Conservation (phyloP, 345 rosid species). For the Camelina sativa region DNA sequence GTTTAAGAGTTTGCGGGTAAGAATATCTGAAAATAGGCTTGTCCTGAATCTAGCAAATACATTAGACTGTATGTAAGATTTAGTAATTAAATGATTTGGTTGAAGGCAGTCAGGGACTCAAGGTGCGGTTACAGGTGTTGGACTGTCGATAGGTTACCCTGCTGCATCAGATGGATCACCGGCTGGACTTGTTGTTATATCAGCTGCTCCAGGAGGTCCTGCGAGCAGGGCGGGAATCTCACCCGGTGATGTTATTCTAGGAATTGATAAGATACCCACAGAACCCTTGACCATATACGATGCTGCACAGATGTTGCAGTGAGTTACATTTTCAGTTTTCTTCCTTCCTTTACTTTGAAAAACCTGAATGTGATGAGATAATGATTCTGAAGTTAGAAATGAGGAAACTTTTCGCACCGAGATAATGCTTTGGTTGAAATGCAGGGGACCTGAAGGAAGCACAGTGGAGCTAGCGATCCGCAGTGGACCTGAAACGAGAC, state of each 20-base stretch:
- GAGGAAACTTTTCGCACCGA: conserved; percentile 16
- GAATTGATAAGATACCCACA: conserved; percentile 67
- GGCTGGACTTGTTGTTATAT: conserved; percentile 79
- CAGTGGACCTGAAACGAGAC: conserved; percentile 76
- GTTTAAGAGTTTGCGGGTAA: conserved; percentile 89
- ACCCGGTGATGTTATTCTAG: conserved; percentile 80
- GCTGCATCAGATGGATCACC: conserved; percentile 55
- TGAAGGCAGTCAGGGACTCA: conserved; percentile 99
- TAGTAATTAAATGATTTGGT: conserved; percentile 50
- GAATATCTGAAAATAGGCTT: conserved; percentile 32
- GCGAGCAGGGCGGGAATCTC: conserved; percentile 80
- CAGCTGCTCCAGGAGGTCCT: conserved; percentile 93
- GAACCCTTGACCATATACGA: conserved; percentile 83
- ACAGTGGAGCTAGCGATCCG: conserved; percentile 71
- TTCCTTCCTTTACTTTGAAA: background rate
- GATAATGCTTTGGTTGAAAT: conserved; percentile 29
- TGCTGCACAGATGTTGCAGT: conserved; percentile 94
- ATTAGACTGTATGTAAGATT: conserved; percentile 35
- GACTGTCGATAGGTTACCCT: conserved; percentile 92
- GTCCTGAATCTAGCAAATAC: background rate
- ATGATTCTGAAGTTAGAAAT: background rate
- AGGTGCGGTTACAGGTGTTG: conserved; percentile 95
- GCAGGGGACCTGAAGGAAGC: conserved; percentile 97
- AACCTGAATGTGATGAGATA: background rate
- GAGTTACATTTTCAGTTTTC: conserved; percentile 34